Percentiles rank a stretch among this genome's conserved stretches.
Evolutionary conservation across 2,329 filamentous ascomycete genomes (phyloP).

Genomic region (Bipolaris oryzae): DNA sequence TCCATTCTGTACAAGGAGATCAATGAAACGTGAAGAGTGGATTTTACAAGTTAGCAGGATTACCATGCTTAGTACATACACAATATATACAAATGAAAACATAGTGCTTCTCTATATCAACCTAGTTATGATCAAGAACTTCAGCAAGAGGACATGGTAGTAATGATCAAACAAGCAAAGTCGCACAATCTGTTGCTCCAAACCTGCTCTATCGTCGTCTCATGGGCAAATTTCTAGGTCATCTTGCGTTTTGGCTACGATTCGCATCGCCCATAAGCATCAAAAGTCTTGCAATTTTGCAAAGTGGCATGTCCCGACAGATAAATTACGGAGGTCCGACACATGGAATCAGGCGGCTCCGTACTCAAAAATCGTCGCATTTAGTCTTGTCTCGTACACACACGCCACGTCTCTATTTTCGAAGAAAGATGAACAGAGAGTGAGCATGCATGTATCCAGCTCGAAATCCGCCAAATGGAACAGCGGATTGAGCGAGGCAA

Average conservation of each 20-base stretch:
- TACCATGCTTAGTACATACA: too few relatives aligned
- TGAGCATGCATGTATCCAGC: constrained; percentile 44
- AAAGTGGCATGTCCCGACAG: constrained; percentile 40
- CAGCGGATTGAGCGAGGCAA: constrained; percentile 49
- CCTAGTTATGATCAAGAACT: too few relatives aligned
- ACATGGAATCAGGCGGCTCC: constrained; percentile 38
- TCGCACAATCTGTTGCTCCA: background rate
- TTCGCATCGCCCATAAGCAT: background rate
- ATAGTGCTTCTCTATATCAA: too few relatives aligned
- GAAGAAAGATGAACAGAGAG: background rate
- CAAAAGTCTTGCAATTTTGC: too few relatives aligned
- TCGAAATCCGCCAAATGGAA: constrained; percentile 44
- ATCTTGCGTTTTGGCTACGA: background rate
- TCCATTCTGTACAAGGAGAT: too few relatives aligned
- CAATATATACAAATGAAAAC: too few relatives aligned
- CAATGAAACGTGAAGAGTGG: too few relatives aligned
- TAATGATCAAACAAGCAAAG: background rate
- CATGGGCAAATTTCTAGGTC: too few relatives aligned
- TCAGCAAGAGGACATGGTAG: background rate
- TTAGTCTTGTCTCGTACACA: constrained; percentile 49
- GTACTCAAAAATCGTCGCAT: constrained; percentile 51
- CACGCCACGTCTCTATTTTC: background rate
- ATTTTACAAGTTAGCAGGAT: too few relatives aligned
- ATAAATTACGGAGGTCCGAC: constrained; percentile 49
- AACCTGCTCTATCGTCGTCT: too few relatives aligned